Percentiles rank a stretch among this genome's conserved stretches.
These are phyloP conservation scores for Galerina sulciceps DNA, from an alignment of 768 basidiomycete genomes.

Conservation along the genomic window DNA sequence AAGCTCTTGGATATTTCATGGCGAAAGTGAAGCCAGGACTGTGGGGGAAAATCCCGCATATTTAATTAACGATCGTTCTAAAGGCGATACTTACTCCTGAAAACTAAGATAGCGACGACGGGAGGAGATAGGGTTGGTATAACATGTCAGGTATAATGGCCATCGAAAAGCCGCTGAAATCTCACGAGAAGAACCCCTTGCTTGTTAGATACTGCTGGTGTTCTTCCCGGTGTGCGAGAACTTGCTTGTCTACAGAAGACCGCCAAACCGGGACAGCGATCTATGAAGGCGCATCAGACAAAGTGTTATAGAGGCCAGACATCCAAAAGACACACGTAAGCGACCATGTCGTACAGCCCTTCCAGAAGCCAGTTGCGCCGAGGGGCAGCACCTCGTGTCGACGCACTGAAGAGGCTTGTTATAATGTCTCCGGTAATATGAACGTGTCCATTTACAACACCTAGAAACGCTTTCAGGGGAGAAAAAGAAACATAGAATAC, in stretches of 20 bases:
- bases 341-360: constrained; percentile 45
- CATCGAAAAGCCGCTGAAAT: not conserved
- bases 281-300: constrained; percentile 32
- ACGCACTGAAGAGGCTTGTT: constrained; percentile 68
- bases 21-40: no score
- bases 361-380: constrained; percentile 67
- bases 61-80: no score
- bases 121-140: not conserved
- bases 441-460: constrained; percentile 68
- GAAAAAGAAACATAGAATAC: not conserved
- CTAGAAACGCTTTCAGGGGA: constrained; percentile 33
- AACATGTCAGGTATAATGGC: not conserved
- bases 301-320: not conserved
- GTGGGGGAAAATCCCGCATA: no score
- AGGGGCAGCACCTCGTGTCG: constrained; percentile 66
- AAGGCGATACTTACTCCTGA: no score
- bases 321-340: constrained; percentile 36
- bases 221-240: constrained; percentile 48
- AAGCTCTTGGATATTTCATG: no score
- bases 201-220: constrained; percentile 47
- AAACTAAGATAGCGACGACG: no score
- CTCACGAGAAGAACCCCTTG: constrained; percentile 46
- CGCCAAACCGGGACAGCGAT: constrained; percentile 59
- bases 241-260: constrained; percentile 48
- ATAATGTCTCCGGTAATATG: constrained; percentile 80